phyloP scores from a whole-genome alignment of 129 eudicot species.

The Flaveria brownii region DNA sequence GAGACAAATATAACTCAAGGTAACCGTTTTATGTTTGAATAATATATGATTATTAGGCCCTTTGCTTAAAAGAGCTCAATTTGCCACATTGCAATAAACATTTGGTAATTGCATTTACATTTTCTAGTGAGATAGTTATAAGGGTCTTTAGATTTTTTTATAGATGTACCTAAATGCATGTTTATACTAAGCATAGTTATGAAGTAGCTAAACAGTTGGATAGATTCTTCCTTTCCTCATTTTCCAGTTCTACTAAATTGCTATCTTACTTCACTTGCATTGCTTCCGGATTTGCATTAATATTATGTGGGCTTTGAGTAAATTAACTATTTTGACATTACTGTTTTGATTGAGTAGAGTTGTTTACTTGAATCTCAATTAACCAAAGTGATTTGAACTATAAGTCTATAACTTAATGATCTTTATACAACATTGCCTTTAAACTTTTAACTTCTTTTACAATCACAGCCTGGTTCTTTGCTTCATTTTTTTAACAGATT shows the following conservation, averaged over 20 bases:
- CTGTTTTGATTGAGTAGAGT: neutral
- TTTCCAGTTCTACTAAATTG: slow-evolving; percentile 6
- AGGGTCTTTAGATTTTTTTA: no score
- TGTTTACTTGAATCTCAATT: neutral
- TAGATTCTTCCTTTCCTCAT: neutral
- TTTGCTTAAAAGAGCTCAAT: neutral
- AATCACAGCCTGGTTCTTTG: neutral
- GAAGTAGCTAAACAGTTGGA: neutral
- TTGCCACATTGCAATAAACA: neutral
- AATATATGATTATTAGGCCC: neutral
- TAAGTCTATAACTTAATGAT: neutral
- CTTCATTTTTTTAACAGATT: neutral
- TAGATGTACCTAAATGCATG: neutral
- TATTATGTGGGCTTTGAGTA: slow-evolving; percentile 11
- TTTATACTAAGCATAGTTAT: no score
- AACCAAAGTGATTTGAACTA: neutral
- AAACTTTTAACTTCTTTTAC: neutral
- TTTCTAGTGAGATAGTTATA: no score
- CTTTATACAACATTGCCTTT: neutral
- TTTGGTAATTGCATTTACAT: no score
- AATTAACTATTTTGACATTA: slow-evolving; percentile 7
- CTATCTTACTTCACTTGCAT: slow-evolving; percentile 14
- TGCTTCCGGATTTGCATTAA: slow-evolving; percentile 11
- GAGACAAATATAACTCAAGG: slow-evolving; percentile 20
- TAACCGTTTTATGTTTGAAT: neutral